phyloP scores from a whole-genome alignment of 176 grass and related monocot genomes.

The Olyra latifolia region DNA sequence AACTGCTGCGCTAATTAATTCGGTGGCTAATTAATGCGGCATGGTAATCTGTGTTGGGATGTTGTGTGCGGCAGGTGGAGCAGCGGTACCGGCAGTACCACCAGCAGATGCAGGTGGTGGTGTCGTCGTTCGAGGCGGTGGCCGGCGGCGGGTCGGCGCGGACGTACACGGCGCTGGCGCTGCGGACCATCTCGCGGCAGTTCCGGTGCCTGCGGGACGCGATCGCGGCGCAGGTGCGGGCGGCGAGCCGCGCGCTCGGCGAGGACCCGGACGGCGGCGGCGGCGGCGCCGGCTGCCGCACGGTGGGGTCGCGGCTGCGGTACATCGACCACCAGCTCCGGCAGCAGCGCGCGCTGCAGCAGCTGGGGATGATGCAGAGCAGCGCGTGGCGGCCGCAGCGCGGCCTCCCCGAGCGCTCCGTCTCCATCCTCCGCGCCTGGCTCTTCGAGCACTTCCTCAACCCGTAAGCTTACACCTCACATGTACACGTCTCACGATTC shows the following conservation, averaged over 20 bases:
- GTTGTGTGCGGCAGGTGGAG: conserved; percentile 69
- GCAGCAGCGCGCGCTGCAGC: conserved; percentile 93
- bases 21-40: background rate
- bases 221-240: conserved; percentile 69
- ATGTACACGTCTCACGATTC: too few relatives aligned
- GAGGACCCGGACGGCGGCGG: conserved; percentile 52
- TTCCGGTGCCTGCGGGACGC: conserved; percentile 93
- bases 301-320: conserved; percentile 63
- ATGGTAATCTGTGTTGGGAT: background rate
- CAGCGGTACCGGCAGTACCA: conserved; percentile 97
- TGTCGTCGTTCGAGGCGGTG: conserved; percentile 71
- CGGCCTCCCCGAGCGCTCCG: conserved; percentile 86
- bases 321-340: conserved; percentile 97
- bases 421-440: conserved; percentile 94
- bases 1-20: background rate
- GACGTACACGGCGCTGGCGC: conserved; percentile 91
- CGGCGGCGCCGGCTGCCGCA: conserved; percentile 44
- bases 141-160: conserved; percentile 63
- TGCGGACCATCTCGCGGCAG: conserved; percentile 92
- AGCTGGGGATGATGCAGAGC: conserved; percentile 97
- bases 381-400: conserved; percentile 94
- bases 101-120: conserved; percentile 86
- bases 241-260: conserved; percentile 68
- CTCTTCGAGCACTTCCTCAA: conserved; percentile 99
- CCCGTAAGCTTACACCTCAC: conserved; percentile 53